Base-by-base conservation (phyloP, 768 basidiomycete genomes). In the Calocera cornea region DNA sequence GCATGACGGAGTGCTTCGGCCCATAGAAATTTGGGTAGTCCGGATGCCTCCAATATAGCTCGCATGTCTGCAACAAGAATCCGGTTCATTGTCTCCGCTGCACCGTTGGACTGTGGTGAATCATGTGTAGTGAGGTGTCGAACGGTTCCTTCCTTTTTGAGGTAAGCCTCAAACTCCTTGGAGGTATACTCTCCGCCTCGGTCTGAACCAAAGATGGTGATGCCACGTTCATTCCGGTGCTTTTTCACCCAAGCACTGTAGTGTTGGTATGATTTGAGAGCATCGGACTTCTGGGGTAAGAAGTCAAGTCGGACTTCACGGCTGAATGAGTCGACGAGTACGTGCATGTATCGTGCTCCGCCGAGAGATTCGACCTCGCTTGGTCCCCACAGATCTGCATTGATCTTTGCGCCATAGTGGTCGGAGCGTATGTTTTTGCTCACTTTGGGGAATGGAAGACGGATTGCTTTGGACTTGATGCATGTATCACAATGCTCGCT, bases 151-250 rank as follows among this genome's bases (percentile, higher is more conserved):
- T 31, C 11, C 27, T 22, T 41, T 12, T 3, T 33, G 12, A 34
- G 3, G 65, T 60, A 67, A 2, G 2, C 33, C 17, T 34, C 2
- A 11, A 63, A 70, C 41, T 69, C 22, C 1, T 34, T 14, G 1
- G 68, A 68, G 16, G 67, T 49, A 44, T 67, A 70, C 40, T 70
- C 69, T 10, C 70, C 69, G n/a, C 70, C 70, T 29, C 66, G 54
- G 63, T 70, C 70, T 34, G 54, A 36, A 1, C 69, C n/a, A 41
- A 70, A 50, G 10, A 14, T 16, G 22, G 44, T 41, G 16, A 70
- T 19, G 7, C 36, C 36, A n/a, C 7, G 17, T 5, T 69, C 8
- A n/a, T 44, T 47, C 66, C 36, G 36, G 14, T 70, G 68, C 29
- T 67, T 70, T 41, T 66, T 49, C 11, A 36, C 24, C 22, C 65